phyloP scores from a whole-genome alignment of 1,284 basidiomycete genomes.

The Polyporus tsugae region DNA sequence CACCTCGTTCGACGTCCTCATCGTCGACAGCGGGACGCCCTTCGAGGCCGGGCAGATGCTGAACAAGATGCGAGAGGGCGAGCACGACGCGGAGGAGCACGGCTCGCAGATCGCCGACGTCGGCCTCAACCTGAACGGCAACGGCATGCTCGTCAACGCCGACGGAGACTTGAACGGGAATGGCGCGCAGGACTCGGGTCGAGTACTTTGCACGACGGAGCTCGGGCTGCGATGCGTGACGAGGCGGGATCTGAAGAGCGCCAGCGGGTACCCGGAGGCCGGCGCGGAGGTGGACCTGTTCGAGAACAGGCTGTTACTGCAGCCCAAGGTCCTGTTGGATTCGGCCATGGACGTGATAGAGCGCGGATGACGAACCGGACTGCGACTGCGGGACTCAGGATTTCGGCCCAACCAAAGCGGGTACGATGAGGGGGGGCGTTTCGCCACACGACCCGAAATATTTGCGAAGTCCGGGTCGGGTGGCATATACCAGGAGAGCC shows the following conservation, averaged over 20 bases:
- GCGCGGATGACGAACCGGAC: constrained; percentile 30
- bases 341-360: constrained; percentile 62
- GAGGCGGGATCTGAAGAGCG: constrained; percentile 46
- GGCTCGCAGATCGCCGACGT: constrained; percentile 14
- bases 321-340: constrained; percentile 77
- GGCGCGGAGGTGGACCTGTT: constrained; percentile 49
- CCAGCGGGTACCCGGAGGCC: constrained; percentile 25
- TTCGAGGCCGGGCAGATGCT: constrained; percentile 66
- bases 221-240: constrained; percentile 71
- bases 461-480: neutral
- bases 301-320: constrained; percentile 66
- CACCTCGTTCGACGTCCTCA: constrained; percentile 72
- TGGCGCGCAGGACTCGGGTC: constrained; percentile 27
- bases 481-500: neutral
- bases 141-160: constrained; percentile 15
- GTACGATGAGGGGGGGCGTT: neutral
- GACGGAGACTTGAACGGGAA: constrained; percentile 18
- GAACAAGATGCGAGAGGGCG: constrained; percentile 72
- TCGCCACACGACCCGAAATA: constrained; percentile 3
- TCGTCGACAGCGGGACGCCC: constrained; percentile 57
- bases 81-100: constrained; percentile 41
- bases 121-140: constrained; percentile 30
- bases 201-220: constrained; percentile 73
- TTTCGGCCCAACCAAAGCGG: neutral
- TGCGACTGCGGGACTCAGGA: neutral